Conservation (phyloP, 1,139 yeast genomes). For the Wickerhamomyces sp. region DNA sequence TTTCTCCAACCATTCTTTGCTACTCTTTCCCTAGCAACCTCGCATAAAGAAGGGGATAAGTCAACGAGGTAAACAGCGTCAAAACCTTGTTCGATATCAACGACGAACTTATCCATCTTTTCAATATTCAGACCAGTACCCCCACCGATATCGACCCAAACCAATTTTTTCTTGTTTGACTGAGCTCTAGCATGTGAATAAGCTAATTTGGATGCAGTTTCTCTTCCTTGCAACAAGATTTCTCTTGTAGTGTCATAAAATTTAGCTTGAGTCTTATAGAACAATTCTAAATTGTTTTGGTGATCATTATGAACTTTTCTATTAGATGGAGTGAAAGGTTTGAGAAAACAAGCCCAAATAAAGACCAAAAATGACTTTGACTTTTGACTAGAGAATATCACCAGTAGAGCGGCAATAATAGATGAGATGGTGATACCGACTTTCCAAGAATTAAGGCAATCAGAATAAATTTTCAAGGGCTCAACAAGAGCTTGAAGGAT, state of each 20-base stretch:
- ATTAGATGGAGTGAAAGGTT: conserved; percentile 51
- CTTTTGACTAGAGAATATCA: conserved; percentile 12
- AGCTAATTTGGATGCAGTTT: conserved; percentile 57
- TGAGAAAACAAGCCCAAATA: conserved; percentile 56
- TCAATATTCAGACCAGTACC: conserved; percentile 84
- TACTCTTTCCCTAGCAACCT: conserved; percentile 61
- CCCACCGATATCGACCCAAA: conserved; percentile 85
- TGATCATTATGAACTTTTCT: conserved; percentile 42
- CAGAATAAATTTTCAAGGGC: conserved; percentile 8
- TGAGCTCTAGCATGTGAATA: conserved; percentile 42
- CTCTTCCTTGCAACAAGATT: conserved; percentile 64
- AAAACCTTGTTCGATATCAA: conserved; percentile 44
- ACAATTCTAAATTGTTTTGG: conserved; percentile 64
- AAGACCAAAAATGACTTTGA: conserved; percentile 25
- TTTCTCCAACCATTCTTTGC: conserved; percentile 52
- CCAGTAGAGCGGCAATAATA: conserved; percentile 6
- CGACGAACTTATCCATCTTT: conserved; percentile 56
- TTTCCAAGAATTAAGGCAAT: conserved; percentile 7
- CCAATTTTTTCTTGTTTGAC: conserved; percentile 38
- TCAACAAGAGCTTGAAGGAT: conserved; percentile 5
- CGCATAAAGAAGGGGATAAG: conserved; percentile 71
- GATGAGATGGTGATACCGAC: conserved; percentile 6
- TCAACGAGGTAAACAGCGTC: conserved; percentile 70
- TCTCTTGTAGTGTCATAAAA: conserved; percentile 69
- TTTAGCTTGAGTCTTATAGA: conserved; percentile 72